Percentiles rank a stretch among this genome's conserved stretches.
Conservation (phyloP, 495 filamentous ascomycete genomes). For the Jackrogersella minutella region DNA sequence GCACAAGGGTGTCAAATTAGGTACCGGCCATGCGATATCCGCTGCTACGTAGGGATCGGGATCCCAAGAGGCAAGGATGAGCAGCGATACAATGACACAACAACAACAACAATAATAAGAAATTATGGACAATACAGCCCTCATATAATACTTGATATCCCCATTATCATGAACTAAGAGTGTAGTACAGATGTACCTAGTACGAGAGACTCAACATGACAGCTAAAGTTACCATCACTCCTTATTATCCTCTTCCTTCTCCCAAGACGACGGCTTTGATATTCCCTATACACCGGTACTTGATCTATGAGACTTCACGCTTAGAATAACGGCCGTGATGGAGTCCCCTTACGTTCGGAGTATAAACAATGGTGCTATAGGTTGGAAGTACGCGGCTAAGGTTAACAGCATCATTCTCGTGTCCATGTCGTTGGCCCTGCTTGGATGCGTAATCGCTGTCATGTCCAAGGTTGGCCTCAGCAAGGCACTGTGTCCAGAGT, state of each 20-base stretch:
- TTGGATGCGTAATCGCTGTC: slow-evolving; percentile 18
- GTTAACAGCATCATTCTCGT: slow-evolving; percentile 32
- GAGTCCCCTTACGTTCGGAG: slow-evolving; percentile 15
- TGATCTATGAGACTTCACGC: background rate
- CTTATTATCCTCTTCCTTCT: too few relatives aligned
- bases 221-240: too few relatives aligned
- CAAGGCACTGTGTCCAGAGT: slow-evolving; percentile 20
- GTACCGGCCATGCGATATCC: too few relatives aligned
- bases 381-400: slow-evolving; percentile 39
- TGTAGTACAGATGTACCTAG: too few relatives aligned
- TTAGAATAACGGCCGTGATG: slow-evolving; percentile 10
- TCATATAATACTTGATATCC: background rate
- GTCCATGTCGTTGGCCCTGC: slow-evolving; percentile 25
- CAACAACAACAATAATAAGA: background rate
- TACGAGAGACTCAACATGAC: too few relatives aligned
- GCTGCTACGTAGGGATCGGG: too few relatives aligned
- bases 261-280: background rate
- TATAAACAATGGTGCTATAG: background rate
- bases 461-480: slow-evolving; percentile 3
- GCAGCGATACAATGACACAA: background rate
- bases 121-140: background rate
- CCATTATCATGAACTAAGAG: background rate
- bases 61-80: background rate
- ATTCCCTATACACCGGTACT: background rate
- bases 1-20: too few relatives aligned